A percentile compares a stretch with the other conserved stretches of the same genome.
Conservation (phyloP, 140 eudicot species). For the Erigeron philadelphicus region DNA sequence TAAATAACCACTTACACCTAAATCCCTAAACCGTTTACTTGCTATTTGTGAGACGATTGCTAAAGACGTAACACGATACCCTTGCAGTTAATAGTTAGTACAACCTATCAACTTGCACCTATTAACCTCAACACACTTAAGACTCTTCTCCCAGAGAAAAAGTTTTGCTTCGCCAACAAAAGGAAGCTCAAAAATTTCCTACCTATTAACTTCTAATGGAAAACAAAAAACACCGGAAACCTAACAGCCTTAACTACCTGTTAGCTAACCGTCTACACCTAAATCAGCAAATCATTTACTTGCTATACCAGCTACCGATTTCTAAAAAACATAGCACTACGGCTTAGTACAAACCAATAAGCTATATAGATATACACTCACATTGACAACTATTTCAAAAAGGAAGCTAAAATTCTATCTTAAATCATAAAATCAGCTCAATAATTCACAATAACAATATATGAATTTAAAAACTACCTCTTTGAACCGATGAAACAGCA, state of each 20-base stretch:
- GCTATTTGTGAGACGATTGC: too few relatives aligned
- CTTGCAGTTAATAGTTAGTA: too few relatives aligned
- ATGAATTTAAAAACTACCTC: slow-evolving; percentile 37
- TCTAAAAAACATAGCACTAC: neutral
- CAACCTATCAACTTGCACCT: too few relatives aligned
- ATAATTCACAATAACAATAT: slow-evolving; percentile 7
- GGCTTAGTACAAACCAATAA: neutral
- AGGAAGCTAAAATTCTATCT: slow-evolving; percentile 7
- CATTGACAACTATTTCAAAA: neutral
- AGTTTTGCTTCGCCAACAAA: too few relatives aligned
- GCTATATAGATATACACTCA: neutral
- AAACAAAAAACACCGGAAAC: neutral
- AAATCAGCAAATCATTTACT: neutral
- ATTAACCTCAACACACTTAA: too few relatives aligned
- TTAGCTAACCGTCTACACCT: too few relatives aligned
- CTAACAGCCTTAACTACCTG: neutral
- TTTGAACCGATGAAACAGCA: slow-evolving; percentile 52
- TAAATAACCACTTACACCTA: too few relatives aligned
- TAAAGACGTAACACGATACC: too few relatives aligned
- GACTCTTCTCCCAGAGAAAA: too few relatives aligned
- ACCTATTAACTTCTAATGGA: neutral
- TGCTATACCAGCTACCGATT: slow-evolving; percentile 2
- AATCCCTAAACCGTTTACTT: too few relatives aligned
- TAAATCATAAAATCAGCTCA: slow-evolving; percentile 18
- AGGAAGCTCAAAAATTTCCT: too few relatives aligned